Base-by-base conservation (phyloP, 2,329 filamentous ascomycete genomes). In the Colletotrichum abscissum region DNA sequence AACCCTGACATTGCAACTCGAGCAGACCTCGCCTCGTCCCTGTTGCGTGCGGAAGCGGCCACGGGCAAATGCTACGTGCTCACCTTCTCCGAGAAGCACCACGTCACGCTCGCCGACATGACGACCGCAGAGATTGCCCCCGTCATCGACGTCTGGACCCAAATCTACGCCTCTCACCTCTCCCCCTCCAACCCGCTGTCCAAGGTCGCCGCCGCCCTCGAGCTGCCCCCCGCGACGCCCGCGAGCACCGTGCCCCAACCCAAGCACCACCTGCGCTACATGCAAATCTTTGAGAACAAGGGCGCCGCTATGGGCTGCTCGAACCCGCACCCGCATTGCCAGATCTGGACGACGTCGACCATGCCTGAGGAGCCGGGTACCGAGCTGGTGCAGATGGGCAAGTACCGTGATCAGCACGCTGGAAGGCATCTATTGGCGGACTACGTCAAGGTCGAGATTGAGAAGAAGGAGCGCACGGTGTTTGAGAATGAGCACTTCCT, bases 241-340 rank as follows among this genome's bases (percentile, higher is more conserved):
- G 81, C 84, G 71, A 81, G 79, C 70, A 74, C 80, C 28, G 80
- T 89, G 22, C 77, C 84, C 8, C 84, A 85, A 33, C 92, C 95
- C 5, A 91, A 88, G 64, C 89, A 93, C 66, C 94, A 97, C 83
- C 95, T 97, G 78, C 91, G 93, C 67, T 98, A 97, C 85, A 98
- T 99, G 95, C 97, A 99, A 81, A 98, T 99, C 76, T 99, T 99
- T 75, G 97, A 99, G 85, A 99, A 99, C 87, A 99, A 99, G 85
- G 97, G 97, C 64, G 92, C 94, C 1, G 95, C 96, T 12, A 99
- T 99, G 97, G 97, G 97, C 64, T 99, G 97, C 86, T 98, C 96
- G 1, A 99, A 99, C 82, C 97, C 97, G 1, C 97, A 99, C 82
- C 97, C 97, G 0, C 97, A 99, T 84, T 96, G 97, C 72, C 97